phyloP scores from a whole-genome alignment of 441 rosid species.

The Aleurites moluccanus region DNA sequence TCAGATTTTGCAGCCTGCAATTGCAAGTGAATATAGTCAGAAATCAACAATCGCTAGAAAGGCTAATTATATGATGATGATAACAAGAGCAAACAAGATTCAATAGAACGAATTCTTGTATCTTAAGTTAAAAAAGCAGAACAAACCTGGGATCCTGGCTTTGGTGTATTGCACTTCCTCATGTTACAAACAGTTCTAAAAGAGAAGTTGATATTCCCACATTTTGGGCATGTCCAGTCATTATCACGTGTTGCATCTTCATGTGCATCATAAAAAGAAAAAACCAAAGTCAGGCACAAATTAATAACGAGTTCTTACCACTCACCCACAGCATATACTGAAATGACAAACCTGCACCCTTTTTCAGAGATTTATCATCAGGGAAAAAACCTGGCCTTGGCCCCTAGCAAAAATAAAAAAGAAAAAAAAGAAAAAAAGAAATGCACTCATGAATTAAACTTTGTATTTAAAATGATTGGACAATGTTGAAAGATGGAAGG shows the following conservation, averaged over 20 bases:
- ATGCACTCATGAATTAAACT: constrained; percentile 13
- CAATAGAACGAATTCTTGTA: neutral
- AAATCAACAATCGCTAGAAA: neutral
- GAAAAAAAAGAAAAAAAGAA: constrained; percentile 24
- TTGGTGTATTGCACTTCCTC: constrained; percentile 97
- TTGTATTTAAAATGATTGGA: neutral
- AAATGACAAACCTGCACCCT: constrained; percentile 48
- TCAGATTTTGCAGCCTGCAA: constrained; percentile 73
- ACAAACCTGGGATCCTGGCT: constrained; percentile 96
- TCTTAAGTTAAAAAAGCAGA: constrained; percentile 16
- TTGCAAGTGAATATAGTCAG: constrained; percentile 27
- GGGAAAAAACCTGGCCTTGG: constrained; percentile 82
- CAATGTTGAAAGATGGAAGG: neutral
- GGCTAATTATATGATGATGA: neutral
- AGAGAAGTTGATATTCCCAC: constrained; percentile 96
- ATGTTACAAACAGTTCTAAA: constrained; percentile 96
- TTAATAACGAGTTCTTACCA: neutral
- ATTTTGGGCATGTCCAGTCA: constrained; percentile 97
- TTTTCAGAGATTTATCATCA: constrained; percentile 71
- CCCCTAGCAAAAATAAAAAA: constrained; percentile 51
- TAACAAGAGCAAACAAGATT: neutral
- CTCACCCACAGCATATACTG: constrained; percentile 2
- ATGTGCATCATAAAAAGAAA: constrained; percentile 13
- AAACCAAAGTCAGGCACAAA: constrained; percentile 7
- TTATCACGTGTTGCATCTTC: constrained; percentile 83